Conservation (phyloP, 78 protist genomes). For the Dictyostelium purpureum region DNA sequence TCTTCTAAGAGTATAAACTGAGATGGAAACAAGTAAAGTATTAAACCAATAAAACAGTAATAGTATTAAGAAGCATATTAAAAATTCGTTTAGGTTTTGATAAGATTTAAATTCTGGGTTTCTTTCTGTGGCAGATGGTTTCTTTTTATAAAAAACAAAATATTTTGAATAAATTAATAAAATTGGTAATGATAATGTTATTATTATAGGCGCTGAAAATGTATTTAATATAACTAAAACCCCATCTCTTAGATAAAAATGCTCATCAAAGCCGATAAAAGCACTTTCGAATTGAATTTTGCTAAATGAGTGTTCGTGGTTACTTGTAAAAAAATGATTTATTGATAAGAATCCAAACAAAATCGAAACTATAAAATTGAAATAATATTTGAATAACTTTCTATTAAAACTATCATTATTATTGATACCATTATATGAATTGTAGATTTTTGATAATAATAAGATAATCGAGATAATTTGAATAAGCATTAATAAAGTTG, state of each 20-base stretch:
- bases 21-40: constrained; percentile 11
- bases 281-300: constrained; percentile 76
- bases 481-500: neutral
- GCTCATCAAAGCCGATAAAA: constrained; percentile 56
- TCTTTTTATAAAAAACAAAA: no score
- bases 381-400: neutral
- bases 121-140: neutral
- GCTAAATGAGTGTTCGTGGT: constrained; percentile 53
- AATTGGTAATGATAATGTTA: constrained; percentile 41
- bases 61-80: constrained; percentile 22
- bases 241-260: constrained; percentile 42
- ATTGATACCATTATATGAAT: neutral
- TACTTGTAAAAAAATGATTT: constrained; percentile 38
- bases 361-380: neutral
- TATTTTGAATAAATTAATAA: constrained; percentile 6
- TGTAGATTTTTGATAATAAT: neutral
- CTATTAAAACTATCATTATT: neutral
- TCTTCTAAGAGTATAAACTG: constrained; percentile 65
- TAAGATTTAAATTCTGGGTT: neutral
- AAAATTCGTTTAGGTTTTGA: constrained; percentile 8
- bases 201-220: constrained; percentile 27
- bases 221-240: constrained; percentile 66
- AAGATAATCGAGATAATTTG: neutral
- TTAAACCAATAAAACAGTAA: constrained; percentile 26
- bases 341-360: constrained; percentile 46